Base-by-base conservation (phyloP, 2,329 filamentous ascomycete genomes). In the Byssothecium circinans region DNA sequence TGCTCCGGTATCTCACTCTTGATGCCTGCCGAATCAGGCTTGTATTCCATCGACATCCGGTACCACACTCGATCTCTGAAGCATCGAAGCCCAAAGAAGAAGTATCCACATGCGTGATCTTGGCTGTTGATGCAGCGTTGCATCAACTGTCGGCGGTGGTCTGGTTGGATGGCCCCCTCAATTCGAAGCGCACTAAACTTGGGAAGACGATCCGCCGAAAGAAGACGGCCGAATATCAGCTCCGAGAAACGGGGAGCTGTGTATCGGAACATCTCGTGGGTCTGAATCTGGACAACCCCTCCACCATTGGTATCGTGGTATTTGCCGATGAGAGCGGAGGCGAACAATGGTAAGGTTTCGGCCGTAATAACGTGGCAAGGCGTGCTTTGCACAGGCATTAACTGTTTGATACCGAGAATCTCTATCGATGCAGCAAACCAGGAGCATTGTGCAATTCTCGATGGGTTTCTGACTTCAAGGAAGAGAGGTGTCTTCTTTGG, bases 351-450 rank as follows among this genome's bases (percentile, higher is more conserved):
- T 27, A 54, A 23, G 2, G 40, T 25, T 12, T 27, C 22, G 12
- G 49, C 42, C 18, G 43, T 36, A 23, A 49, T 33, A 2, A 54
- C 41, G 19, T 42, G 29, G 4, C 14, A 2, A 10, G 34, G 27
- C 10, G 27, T 50, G 18, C 29, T 32, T 6, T 25, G 34, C 3
- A 7, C 30, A 35, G 7, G 3, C 2, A 11, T 3, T 2, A 8
- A 15, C 15, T 12, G 14, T 5, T 23, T 20, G n/a, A 50, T 41
- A 3, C 22, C 38, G 6, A 46, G 22, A 17, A 51, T 1, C 6
- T 54, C 42, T n/a, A 52, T 19, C 1, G 12, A 43, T 42, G 49
- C 42, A 8, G 52, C 49, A 27, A 54, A 54, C 8, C 43, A 46
- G 25, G 20, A 15, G 17, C 43, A 37, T 34, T 44, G 40, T 7